Base-by-base conservation (phyloP, 106 monocot genomes). In the Allium cepa region DNA sequence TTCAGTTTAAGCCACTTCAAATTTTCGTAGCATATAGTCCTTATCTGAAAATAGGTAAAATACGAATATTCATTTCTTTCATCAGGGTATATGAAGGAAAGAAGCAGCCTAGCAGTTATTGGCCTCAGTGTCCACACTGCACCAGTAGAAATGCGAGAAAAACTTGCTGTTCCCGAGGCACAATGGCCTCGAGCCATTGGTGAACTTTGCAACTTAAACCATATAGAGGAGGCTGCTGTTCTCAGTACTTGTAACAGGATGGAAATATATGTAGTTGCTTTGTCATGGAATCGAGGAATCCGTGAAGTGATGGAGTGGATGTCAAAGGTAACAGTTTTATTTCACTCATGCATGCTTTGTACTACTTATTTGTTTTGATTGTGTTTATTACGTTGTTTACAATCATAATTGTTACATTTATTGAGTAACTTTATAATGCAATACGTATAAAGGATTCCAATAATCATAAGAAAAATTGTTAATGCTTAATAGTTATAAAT, bases 201-300 rank as follows among this genome's bases (percentile, higher is more conserved):
- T 49, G 97, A 99, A 70, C 90, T 99, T 22, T 90, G 90, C 60
- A 79, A 76, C 70, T 73, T 99, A 60, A 81, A 90, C 65, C 97
- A 99, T 69, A 99, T 99, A 50, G 97, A 99, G 82, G 97, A 99
- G 76, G 97, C 92, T 62, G 92, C 97, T 57, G 97, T 99, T 76
- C 92, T 99, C 17, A 99, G 97, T 73, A 99, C 97, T 10, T 99
- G 97, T 79, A 99, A 99, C 70, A 78, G 92, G 53, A 93, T 97
- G 92, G 97, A 93, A 72, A 90, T 99, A 62, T 99, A 99, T 71
- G 92, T 99, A 36, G 97, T 99, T 45, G 90, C 97, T 13, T 69
- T 99, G 8, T 99, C 97, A 51, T 99, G 97, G 97, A 78, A 99
- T 70, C 81, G 89, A 12, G 97, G 97, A 67, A 83, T 99, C 75